phyloP scores from a whole-genome alignment of 1,139 yeast species.

The Geotrichum europaeum region DNA sequence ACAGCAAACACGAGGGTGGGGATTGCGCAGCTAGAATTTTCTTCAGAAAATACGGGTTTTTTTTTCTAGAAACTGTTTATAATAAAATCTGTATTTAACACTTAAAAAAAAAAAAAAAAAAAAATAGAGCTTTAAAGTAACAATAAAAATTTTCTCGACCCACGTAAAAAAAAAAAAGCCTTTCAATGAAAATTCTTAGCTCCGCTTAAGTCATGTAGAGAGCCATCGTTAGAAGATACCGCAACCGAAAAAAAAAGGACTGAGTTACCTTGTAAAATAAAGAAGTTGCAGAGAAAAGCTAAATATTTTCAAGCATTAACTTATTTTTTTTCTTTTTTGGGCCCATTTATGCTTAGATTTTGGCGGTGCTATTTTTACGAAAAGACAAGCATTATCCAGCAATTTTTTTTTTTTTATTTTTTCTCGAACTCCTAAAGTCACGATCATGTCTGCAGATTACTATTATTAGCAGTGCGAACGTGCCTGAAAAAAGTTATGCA shows the following conservation, averaged over 20 bases:
- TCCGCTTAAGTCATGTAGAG: background rate
- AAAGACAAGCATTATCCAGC: no score
- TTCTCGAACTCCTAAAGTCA: background rate
- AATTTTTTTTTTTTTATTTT: background rate
- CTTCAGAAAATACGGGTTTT: background rate
- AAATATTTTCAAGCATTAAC: no score
- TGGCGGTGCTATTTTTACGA: no score
- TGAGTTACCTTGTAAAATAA: background rate
- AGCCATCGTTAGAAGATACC: background rate
- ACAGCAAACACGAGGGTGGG: background rate
- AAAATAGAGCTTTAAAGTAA: no score
- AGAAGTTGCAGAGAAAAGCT: no score
- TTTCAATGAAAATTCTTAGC: background rate
- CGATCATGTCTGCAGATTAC: background rate
- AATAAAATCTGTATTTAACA: no score
- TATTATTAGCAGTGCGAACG: background rate
- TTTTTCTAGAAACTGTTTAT: no score
- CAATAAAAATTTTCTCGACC: no score
- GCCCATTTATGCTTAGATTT: no score
- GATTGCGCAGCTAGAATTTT: background rate
- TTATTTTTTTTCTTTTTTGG: no score
- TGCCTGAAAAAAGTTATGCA: background rate
- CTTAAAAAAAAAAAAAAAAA: no score
- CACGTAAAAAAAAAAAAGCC: background rate
- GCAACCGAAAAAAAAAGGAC: background rate